phyloP scores from a whole-genome alignment of 2,329 filamentous ascomycete genomes.

The Paraconiothyrium sp. region DNA sequence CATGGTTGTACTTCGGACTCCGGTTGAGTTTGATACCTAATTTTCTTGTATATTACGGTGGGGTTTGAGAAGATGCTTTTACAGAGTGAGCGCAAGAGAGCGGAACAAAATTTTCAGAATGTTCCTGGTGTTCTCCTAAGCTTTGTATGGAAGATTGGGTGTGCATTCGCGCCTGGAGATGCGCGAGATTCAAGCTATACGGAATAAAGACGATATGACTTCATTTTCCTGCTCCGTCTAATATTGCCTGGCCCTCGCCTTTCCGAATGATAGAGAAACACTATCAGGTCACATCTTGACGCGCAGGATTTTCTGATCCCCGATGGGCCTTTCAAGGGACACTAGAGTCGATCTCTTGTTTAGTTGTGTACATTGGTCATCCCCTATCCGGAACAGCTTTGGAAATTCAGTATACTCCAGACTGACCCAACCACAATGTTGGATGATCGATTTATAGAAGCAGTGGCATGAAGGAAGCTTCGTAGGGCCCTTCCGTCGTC shows the following conservation, averaged over 20 bases:
- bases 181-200: slow-evolving; percentile 23
- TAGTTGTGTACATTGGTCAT: too few relatives aligned
- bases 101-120: slow-evolving; percentile 4
- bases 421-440: too few relatives aligned
- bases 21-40: slow-evolving; percentile 30
- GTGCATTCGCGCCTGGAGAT: neutral
- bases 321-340: too few relatives aligned
- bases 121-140: slow-evolving; percentile 1
- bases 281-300: too few relatives aligned
- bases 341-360: too few relatives aligned
- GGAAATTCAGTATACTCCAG: too few relatives aligned
- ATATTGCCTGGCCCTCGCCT: neutral
- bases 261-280: too few relatives aligned
- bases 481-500: too few relatives aligned
- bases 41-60: slow-evolving; percentile 43
- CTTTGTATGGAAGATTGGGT: neutral
- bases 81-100: neutral
- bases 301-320: too few relatives aligned
- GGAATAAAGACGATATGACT: slow-evolving; percentile 48
- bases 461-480: too few relatives aligned
- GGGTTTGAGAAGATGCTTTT: slow-evolving; percentile 3
- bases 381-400: too few relatives aligned
- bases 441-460: too few relatives aligned
- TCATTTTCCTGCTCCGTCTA: slow-evolving; percentile 13
- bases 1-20: slow-evolving; percentile 7